Conservation (phyloP, 345 rosid species). For the Eucalyptus fibrosa region DNA sequence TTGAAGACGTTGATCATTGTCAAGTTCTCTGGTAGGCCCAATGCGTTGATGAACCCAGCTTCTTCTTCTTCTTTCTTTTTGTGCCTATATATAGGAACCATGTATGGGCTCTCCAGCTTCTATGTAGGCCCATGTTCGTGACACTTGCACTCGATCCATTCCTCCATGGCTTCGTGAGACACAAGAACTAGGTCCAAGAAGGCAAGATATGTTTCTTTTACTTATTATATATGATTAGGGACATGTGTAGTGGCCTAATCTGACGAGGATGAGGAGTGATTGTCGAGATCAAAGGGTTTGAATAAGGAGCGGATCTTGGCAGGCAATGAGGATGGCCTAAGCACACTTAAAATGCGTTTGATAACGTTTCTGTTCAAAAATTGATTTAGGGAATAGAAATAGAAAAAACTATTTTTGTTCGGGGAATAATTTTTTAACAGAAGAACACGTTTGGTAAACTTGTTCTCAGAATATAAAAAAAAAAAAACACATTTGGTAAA, state of each 20-base stretch:
- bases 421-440: accelerated
- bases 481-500: no score
- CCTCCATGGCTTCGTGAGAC: not conserved
- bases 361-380: no score
- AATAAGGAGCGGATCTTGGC: not conserved
- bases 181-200: not conserved
- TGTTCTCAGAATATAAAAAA: accelerated
- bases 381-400: accelerated
- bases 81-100: not conserved
- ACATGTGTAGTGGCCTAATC: not conserved
- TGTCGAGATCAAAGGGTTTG: accelerated
- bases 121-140: not conserved
- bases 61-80: not conserved
- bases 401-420: accelerated
- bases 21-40: not conserved
- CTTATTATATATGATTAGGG: not conserved
- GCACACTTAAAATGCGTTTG: no score
- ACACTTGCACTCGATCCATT: not conserved
- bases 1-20: not conserved
- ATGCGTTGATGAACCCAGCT: not conserved
- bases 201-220: not conserved
- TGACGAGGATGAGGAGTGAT: not conserved
- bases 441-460: no score
- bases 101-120: not conserved
- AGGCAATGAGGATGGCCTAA: not conserved